These are phyloP conservation scores for Syncephalis plumigaleata DNA, from an alignment of 371 early-diverging fungal species.

Conservation along the genomic window DNA sequence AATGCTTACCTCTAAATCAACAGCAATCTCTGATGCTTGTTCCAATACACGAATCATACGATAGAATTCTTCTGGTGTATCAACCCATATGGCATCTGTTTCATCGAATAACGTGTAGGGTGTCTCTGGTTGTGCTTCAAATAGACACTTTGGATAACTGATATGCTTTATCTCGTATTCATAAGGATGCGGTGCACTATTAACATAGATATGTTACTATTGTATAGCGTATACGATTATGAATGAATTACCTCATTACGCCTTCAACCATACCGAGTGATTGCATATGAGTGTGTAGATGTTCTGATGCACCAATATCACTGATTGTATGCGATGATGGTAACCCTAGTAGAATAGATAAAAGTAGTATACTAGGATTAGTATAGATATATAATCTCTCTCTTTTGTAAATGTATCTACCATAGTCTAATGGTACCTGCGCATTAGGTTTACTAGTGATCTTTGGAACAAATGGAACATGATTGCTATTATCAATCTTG, in stretches of 20 bases:
- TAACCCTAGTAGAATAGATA: conserved; percentile 5
- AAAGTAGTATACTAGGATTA: no score
- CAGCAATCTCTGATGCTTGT: conserved; percentile 52
- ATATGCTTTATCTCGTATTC: conserved; percentile 69
- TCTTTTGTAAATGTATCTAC: no score
- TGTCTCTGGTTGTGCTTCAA: conserved; percentile 31
- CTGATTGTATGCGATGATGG: neutral
- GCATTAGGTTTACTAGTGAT: conserved; percentile 72
- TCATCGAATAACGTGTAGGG: conserved; percentile 35
- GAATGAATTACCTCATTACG: neutral
- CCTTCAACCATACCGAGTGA: neutral
- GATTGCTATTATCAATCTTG: conserved; percentile 61
- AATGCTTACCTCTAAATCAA: conserved; percentile 63
- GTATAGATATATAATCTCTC: no score
- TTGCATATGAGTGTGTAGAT: neutral
- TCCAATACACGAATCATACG: conserved; percentile 41
- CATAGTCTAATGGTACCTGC: conserved; percentile 47
- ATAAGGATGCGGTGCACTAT: conserved; percentile 74
- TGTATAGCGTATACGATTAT: neutral
- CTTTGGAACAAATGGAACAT: conserved; percentile 56
- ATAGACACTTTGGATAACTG: conserved; percentile 53
- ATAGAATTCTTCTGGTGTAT: conserved; percentile 43
- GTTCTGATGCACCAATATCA: no score
- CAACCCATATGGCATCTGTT: conserved; percentile 47
- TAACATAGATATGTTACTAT: neutral